These are phyloP conservation scores for Ambrosiella xylebori DNA, from an alignment of 2,329 filamentous ascomycete species.

Conservation along the genomic window DNA sequence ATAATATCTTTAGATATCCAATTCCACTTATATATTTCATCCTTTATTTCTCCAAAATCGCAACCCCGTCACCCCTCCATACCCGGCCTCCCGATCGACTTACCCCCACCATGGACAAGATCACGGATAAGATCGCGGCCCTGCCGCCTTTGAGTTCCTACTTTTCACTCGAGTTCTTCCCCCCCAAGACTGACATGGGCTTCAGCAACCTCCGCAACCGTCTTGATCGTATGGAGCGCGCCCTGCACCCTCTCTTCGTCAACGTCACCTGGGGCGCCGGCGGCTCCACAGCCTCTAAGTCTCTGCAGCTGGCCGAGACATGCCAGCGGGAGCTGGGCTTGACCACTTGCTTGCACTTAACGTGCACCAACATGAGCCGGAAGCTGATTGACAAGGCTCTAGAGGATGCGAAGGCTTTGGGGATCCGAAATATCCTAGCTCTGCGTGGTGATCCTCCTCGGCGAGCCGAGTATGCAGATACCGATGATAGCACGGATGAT, in stretches of 20 bases:
- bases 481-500: conserved; percentile 36
- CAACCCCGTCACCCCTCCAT: neutral
- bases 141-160: conserved; percentile 67
- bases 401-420: conserved; percentile 75
- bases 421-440: conserved; percentile 85
- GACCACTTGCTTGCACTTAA: conserved; percentile 89
- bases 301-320: conserved; percentile 83
- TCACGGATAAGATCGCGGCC: conserved; percentile 87
- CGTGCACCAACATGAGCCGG: conserved; percentile 94
- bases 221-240: conserved; percentile 85
- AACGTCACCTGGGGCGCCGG: conserved; percentile 97
- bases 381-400: conserved; percentile 72
- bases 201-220: conserved; percentile 86
- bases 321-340: conserved; percentile 83
- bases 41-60: neutral
- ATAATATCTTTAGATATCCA: too few species aligned
- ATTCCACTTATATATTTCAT: neutral
- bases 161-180: conserved; percentile 98
- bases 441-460: conserved; percentile 81
- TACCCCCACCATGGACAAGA: conserved; percentile 52
- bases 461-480: conserved; percentile 67
- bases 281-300: conserved; percentile 78
- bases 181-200: conserved; percentile 90
- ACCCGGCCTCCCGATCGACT: neutral
- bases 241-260: conserved; percentile 80